Evolutionary conservation across 441 rosid species (phyloP).

Genomic region (Syzygium syzygioides): DNA sequence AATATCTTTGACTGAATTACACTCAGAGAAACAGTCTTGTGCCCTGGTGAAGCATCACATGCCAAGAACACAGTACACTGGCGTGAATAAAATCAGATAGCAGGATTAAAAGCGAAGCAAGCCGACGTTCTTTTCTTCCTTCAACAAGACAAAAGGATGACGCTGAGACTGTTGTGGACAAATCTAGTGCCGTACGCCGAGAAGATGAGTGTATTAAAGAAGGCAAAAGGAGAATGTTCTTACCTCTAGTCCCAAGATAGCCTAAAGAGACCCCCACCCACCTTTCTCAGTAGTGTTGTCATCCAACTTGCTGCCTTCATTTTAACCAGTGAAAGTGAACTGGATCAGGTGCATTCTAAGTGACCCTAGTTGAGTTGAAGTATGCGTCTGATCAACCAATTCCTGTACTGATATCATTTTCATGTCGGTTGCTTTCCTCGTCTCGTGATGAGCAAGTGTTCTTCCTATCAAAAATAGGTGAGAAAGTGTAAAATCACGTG

Average conservation of each 20-base stretch:
- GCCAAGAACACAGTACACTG: neutral
- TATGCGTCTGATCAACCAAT: neutral
- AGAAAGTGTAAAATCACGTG: neutral
- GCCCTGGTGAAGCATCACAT: neutral
- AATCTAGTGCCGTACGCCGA: neutral
- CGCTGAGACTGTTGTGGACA: neutral
- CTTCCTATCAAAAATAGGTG: neutral
- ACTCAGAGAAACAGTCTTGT: neutral
- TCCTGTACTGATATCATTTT: neutral
- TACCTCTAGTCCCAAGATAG: neutral
- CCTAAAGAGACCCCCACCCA: neutral
- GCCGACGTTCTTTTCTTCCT: neutral
- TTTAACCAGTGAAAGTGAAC: neutral
- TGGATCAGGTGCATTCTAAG: neutral
- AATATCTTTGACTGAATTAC: neutral
- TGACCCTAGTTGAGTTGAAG: neutral
- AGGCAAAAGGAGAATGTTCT: neutral
- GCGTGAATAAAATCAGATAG: neutral
- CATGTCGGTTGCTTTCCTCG: fast-evolving
- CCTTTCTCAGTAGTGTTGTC: neutral
- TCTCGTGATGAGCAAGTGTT: fast-evolving
- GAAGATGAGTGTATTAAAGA: neutral
- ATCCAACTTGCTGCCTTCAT: neutral
- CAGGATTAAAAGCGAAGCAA: neutral
- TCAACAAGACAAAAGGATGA: neutral